Percentiles rank a stretch among this genome's conserved stretches.
Evolutionary conservation across 2,329 filamentous ascomycete genomes (phyloP).

Genomic region (Penicillium sp.): DNA sequence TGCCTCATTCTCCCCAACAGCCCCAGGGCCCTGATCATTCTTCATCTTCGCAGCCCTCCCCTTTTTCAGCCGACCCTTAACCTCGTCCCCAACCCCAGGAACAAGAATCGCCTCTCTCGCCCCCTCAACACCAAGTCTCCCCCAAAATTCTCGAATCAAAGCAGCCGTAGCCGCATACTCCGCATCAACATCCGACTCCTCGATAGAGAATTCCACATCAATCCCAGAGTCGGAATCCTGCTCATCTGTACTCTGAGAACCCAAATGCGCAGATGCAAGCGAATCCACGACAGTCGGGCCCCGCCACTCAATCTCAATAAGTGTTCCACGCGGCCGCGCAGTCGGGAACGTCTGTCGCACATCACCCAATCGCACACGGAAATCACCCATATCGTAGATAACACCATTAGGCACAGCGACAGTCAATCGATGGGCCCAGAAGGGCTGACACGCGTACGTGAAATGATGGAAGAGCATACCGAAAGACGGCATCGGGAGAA

Average conservation of each 20-base stretch:
- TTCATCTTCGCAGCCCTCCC: conserved; percentile 21
- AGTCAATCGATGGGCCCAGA: conserved; percentile 45
- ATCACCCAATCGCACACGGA: conserved; percentile 44
- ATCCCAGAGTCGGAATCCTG: conserved; percentile 26
- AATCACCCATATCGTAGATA: conserved; percentile 45
- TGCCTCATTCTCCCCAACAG: conserved; percentile 27
- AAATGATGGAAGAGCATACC: conserved; percentile 42
- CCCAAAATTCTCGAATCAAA: conserved; percentile 46
- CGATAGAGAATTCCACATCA: conserved; percentile 30
- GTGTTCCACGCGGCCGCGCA: conserved; percentile 39
- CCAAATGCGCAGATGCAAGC: conserved; percentile 12
- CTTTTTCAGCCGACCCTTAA: conserved; percentile 31
- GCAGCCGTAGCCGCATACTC: conserved; percentile 35
- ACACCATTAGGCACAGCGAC: conserved; percentile 36
- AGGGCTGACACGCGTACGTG: conserved; percentile 41
- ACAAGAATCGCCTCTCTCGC: conserved; percentile 43
- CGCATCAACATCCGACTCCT: conserved; percentile 40
- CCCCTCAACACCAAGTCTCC: conserved; percentile 35
- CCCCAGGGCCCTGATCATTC: conserved; percentile 8
- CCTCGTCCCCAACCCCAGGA: conserved; percentile 41
- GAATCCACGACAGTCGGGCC: conserved; percentile 37
- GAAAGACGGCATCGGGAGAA: conserved; percentile 36
- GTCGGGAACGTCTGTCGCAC: conserved; percentile 42
- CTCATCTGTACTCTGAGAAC: background rate
- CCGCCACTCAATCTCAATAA: conserved; percentile 47